Evolutionary conservation across 352 stramenopile species (phyloP), one percentile per base, ranked within the genome.

Genomic region (Pythium rhizo-oryzae): DNA sequence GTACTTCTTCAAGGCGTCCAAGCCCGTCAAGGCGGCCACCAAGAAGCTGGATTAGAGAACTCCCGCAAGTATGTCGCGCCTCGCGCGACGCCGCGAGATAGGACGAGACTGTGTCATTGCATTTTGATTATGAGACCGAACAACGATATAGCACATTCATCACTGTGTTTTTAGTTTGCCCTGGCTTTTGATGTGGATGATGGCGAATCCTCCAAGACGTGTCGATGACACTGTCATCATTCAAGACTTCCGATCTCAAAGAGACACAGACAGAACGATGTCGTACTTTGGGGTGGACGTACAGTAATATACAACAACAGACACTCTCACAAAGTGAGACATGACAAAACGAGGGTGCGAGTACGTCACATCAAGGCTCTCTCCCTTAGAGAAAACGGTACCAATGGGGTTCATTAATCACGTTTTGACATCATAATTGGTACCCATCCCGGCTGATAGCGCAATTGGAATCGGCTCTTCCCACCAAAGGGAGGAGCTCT

Each of bases 1-100:
- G 54, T 98, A 96, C 78, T 80, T 90, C 69, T 79, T 92, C 53
- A 71, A 67, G 62, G 30, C 67, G 43, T 25, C 61, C 46, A 65
- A 58, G 39, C 15, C 60, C 11, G 46, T 37, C 37, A 25, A 59
- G 12, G 25, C 52, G 12, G 25, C 52, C 8, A 64, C 67, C 19
- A 62, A 72, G 53, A 90, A 86, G 71, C 52, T 62, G 18, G 49
- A 66, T 19, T 58, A 80, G 78, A 58, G 35, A 57, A 35, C 15
- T 28, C 25, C 16, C 11, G 18, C 18, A 15, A 21, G 12, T 19
- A 47, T 47, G 41, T 16, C 3, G 35, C 11, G 12, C 13, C 41
- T 47, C 41, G 41, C 41, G 41, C 23, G 52, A 8, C 41, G 15
- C 41, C 41, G 21, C 41, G 41, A n/a, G 49, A 54, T 54, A 54